phyloP scores from a whole-genome alignment of 495 filamentous ascomycete species.

The Niebla homalea region DNA sequence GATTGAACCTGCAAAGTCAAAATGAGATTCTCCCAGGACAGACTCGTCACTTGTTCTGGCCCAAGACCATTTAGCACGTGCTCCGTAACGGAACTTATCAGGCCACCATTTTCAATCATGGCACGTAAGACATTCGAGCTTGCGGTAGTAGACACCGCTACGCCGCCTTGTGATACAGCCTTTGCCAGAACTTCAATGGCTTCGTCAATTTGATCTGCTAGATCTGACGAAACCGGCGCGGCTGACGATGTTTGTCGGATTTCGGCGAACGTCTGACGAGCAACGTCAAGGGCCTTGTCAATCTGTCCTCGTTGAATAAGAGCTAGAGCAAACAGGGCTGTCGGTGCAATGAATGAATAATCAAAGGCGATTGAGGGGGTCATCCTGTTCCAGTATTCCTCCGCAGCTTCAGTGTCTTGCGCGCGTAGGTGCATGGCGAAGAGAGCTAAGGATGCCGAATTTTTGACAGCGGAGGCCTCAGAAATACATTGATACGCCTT shows the following conservation, averaged over 20 bases:
- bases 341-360: slow-evolving; percentile 65
- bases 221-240: slow-evolving; percentile 29
- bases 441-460: slow-evolving; percentile 63
- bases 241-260: slow-evolving; percentile 40
- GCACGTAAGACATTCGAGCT: slow-evolving; percentile 51
- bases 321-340: slow-evolving; percentile 73
- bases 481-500: slow-evolving; percentile 49
- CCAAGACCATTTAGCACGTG: slow-evolving; percentile 49
- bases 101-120: slow-evolving; percentile 60
- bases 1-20: slow-evolving; percentile 53
- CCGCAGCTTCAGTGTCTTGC: slow-evolving; percentile 61
- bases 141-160: slow-evolving; percentile 37
- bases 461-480: slow-evolving; percentile 33
- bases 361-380: slow-evolving; percentile 33
- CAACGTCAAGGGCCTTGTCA: slow-evolving; percentile 58
- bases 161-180: slow-evolving; percentile 35
- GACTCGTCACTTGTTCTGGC: slow-evolving; percentile 41
- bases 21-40: slow-evolving; percentile 43
- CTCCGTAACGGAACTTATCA: slow-evolving; percentile 47
- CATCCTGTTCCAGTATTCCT: slow-evolving; percentile 63
- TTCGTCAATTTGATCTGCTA: slow-evolving; percentile 75
- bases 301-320: slow-evolving; percentile 69
- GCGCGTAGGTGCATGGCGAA: slow-evolving; percentile 71
- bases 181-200: slow-evolving; percentile 62
- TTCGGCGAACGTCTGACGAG: slow-evolving; percentile 69